phyloP scores from a whole-genome alignment of 1,139 yeast genomes.

The Pichia sp. region DNA sequence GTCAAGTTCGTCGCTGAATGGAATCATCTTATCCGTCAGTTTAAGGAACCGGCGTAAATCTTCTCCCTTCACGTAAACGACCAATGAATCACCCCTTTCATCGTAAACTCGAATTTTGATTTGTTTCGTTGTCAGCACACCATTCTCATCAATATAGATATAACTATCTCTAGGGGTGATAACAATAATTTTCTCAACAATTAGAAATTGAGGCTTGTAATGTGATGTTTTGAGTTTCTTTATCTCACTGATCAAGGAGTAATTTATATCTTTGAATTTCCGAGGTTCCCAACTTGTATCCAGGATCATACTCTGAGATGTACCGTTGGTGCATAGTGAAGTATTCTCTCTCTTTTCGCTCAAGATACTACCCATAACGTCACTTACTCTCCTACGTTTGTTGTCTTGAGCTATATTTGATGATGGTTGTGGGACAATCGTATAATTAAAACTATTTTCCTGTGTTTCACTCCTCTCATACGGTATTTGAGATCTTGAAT shows the following conservation, averaged over 20 bases:
- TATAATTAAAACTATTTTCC: background rate
- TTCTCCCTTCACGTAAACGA: background rate
- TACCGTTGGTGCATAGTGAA: too few species aligned
- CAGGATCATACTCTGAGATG: too few species aligned
- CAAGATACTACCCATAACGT: too few species aligned
- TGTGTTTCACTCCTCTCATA: background rate
- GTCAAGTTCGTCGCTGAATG: constrained; percentile 1
- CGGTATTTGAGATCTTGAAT: too few species aligned
- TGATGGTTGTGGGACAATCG: too few species aligned
- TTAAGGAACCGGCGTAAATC: constrained; percentile 5
- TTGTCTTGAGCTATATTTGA: too few species aligned
- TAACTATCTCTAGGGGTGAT: background rate
- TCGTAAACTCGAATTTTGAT: constrained; percentile 4
- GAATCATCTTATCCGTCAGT: background rate
- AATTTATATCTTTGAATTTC: background rate
- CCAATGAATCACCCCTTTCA: constrained; percentile 1
- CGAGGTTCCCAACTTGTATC: too few species aligned
- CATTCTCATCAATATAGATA: background rate
- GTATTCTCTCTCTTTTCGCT: too few species aligned
- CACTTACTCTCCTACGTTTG: too few species aligned
- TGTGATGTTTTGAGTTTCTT: background rate
- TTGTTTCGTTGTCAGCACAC: background rate
- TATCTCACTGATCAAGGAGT: constrained; percentile 3
- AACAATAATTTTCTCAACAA: background rate
- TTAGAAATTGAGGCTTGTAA: constrained; percentile 3